Percentiles rank a stretch among this genome's conserved stretches.
These are phyloP conservation scores for Candida gorgasii DNA, from an alignment of 805 yeast genomes.

Conservation along the genomic window DNA sequence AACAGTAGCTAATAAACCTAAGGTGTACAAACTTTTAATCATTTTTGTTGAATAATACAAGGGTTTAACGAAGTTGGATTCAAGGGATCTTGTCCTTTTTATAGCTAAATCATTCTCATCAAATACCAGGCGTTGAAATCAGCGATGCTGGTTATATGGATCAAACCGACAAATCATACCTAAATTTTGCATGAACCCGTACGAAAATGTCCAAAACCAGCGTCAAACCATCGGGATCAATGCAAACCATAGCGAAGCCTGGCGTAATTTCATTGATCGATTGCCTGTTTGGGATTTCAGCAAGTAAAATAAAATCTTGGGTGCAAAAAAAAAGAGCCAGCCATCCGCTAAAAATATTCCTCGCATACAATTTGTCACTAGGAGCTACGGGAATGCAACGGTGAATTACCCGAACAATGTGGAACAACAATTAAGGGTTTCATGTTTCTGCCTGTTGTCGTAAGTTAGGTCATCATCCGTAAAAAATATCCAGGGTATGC, in stretches of 20 bases:
- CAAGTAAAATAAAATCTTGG: conserved; percentile 4
- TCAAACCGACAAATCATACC: conserved; percentile 3
- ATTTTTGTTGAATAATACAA: conserved; percentile 1
- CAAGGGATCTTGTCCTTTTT: not conserved
- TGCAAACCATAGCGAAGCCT: not conserved
- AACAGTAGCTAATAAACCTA: conserved; percentile 20
- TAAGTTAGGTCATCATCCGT: conserved; percentile 1
- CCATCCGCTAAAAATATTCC: conserved; percentile 7
- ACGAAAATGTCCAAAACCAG: conserved; percentile 9
- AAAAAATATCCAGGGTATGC: not conserved
- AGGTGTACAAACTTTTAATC: conserved; percentile 10
- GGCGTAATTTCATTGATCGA: not conserved
- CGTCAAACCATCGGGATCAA: conserved; percentile 2
- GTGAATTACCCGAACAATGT: not conserved
- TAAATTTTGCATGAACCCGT: not conserved
- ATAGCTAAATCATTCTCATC: not conserved
- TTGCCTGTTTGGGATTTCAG: not conserved
- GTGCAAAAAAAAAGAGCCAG: conserved; percentile 2
- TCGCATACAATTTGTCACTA: not conserved
- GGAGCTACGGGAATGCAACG: not conserved
- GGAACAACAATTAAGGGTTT: not conserved
- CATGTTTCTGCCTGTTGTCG: not conserved
- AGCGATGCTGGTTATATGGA: conserved; percentile 7
- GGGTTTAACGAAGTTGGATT: not conserved
- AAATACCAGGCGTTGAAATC: not conserved